These are phyloP conservation scores for Teratosphaeria destructans DNA, from an alignment of 2,329 filamentous ascomycete species.

Conservation along the genomic window DNA sequence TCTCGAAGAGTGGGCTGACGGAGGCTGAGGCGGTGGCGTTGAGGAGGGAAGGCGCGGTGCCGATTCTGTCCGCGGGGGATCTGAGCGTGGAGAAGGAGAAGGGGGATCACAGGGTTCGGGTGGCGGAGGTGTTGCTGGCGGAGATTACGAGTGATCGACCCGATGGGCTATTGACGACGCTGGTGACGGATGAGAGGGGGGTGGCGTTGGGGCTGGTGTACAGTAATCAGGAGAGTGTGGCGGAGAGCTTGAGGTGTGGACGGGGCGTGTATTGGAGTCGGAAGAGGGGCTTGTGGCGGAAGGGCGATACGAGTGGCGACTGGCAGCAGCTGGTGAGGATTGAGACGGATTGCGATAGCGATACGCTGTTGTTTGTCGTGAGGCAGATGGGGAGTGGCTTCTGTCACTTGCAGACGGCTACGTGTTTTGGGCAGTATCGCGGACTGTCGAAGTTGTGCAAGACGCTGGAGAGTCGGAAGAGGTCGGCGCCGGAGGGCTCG, in stretches of 20 bases:
- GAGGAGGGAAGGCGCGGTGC: constrained; percentile 44
- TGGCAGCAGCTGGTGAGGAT: constrained; percentile 80
- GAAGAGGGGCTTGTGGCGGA: constrained; percentile 92
- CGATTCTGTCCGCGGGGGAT: constrained; percentile 60
- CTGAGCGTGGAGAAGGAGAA: constrained; percentile 57
- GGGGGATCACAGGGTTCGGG: constrained; percentile 50
- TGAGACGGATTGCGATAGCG: constrained; percentile 83
- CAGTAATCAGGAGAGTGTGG: constrained; percentile 82
- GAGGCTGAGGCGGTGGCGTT: constrained; percentile 33
- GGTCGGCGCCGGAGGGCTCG: constrained; percentile 74
- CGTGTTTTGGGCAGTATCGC: constrained; percentile 78
- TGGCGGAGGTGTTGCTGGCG: constrained; percentile 60
- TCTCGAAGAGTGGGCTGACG: constrained; percentile 35
- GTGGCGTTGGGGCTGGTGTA: constrained; percentile 83
- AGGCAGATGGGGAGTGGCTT: constrained; percentile 80
- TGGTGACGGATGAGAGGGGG: constrained; percentile 82
- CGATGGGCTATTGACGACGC: constrained; percentile 77
- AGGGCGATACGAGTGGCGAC: constrained; percentile 89
- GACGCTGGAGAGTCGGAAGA: constrained; percentile 71
- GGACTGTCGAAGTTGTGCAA: constrained; percentile 80
- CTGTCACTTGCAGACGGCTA: constrained; percentile 85
- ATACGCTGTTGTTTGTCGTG: constrained; percentile 83
- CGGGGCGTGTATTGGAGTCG: constrained; percentile 90
- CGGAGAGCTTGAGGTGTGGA: constrained; percentile 72
- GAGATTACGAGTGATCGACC: constrained; percentile 71